Base-by-base conservation (phyloP, 108 stramenopile genomes). In the Nannochloropsis gaditana region DNA sequence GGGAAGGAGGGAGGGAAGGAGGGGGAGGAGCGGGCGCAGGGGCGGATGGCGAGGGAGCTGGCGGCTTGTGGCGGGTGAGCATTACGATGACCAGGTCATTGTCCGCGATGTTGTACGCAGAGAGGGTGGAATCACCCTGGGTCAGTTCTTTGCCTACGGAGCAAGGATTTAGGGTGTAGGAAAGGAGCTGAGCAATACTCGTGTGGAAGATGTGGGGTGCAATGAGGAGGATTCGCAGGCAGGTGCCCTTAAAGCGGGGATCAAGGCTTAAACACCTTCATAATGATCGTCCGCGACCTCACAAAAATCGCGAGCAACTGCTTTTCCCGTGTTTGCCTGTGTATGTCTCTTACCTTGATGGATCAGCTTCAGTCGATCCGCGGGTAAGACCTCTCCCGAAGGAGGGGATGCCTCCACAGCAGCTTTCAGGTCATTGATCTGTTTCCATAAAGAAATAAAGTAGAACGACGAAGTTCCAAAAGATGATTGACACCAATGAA, bases 371-470 rank as follows among this genome's bases (percentile, higher is more conserved):
- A 73, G 59, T 8, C 59, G 15, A n/a, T 73, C 59, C 19, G 59
- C 59, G 59, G 59, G 59, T 4, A 73, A 73, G 3, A 8, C 8
- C n/a, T 73, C 59, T 73, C 59, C 59, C n/a, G 59, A 15, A n/a
- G 59, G 59, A n/a, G 59, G 59, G 4, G 59, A 15, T n/a, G 5
- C 59, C n/a, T 73, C 59, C n/a, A 73, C 59, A n/a, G 59, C 59
- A n/a, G 59, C 59, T n/a, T 73, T 73, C 59, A 73, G n/a, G 19
- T 73, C 59, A n/a, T 73, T 73, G 59, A 73, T n/a, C 59, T 73
- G 59, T 73, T 31, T 31, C 31, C 59, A n/a, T n/a, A n/a, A 73
- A 73, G 4, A 73, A 73, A 5, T 15, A n/a, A 73, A n/a, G 59
- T 15, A 73, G 59, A 3, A n/a, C 11, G 47, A 50, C 15, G 59